Evolutionary conservation across 139 green algal genomes (phyloP).

Genomic region (Gonium pectorale): DNA sequence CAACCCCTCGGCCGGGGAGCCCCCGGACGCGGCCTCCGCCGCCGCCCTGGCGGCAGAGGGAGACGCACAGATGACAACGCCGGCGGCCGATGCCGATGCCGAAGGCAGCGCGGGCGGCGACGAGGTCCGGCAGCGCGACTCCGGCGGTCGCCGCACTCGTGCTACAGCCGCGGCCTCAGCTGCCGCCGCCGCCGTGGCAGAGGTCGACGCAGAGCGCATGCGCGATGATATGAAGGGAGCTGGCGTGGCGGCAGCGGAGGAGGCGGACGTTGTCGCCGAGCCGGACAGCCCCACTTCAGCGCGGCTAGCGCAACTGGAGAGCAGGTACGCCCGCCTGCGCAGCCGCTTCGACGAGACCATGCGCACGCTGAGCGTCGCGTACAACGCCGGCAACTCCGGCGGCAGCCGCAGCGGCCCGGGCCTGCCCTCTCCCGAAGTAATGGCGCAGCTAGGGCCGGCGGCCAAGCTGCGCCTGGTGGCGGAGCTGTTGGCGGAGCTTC

Average conservation of each 20-base stretch:
- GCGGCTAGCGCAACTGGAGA: not conserved
- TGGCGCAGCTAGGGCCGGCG: constrained; percentile 19
- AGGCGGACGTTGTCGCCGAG: too few species aligned
- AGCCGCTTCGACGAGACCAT: constrained; percentile 4
- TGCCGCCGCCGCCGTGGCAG: not conserved
- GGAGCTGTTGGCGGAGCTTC: constrained; percentile 33
- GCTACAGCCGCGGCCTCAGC: too few species aligned
- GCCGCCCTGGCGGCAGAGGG: not conserved
- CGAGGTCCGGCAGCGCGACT: too few species aligned
- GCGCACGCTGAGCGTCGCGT: not conserved
- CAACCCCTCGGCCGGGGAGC: too few species aligned
- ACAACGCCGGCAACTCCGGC: not conserved
- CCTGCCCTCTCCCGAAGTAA: constrained; percentile 8
- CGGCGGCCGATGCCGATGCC: not conserved
- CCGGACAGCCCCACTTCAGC: not conserved
- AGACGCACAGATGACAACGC: not conserved
- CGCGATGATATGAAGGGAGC: too few species aligned
- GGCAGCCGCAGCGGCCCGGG: not conserved
- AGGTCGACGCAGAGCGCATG: not conserved
- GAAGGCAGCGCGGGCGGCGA: not conserved
- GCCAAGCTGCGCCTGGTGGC: constrained; percentile 33
- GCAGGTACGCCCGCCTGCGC: constrained; percentile 10
- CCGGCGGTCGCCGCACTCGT: too few species aligned
- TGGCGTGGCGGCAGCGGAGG: too few species aligned
- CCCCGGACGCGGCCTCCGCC: too few species aligned